Base-by-base conservation (phyloP, 177 flowering plant species). In the Vitis hybrid region DNA sequence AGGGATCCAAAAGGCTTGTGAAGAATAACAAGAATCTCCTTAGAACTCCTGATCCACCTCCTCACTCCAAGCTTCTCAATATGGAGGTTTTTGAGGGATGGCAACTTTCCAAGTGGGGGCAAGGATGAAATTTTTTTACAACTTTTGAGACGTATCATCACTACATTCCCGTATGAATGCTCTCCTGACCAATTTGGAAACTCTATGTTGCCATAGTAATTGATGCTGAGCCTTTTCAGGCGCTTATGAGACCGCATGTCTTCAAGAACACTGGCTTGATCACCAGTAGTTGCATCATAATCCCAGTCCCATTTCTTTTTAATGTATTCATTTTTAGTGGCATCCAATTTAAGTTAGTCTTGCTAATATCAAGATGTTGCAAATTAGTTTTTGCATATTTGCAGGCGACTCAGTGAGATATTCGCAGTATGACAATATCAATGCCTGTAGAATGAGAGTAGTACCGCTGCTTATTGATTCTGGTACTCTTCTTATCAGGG, bases 361-460 rank as follows among this genome's bases (percentile, higher is more conserved):
- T 16, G 12, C 31, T 49, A 55, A 52, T 56, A 10, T 62, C 51
- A 29, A 76, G 75, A 68, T 72, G 72, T 7, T 72, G 65, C 11
- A 76, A 45, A 56, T 60, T 72, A 26, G 29, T 26, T 26, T 26
- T 26, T 62, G 70, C 19, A 80, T n/a, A 5, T 68, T 55, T 2
- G 16, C 4, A 1, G 80, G 80, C 29, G 78, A 62, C 67, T 74
- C 53, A 2, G 2, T 49, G 51, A 84, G 75, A 15, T 2, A 5
- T 2, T 1, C 2, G 26, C 87, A 84, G 3, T 68, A 5, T 7
- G 13, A 2, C 45, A 84, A 49, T 13, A 66, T 10, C 56, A 85
- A 69, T 10, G 78, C 74, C 45, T 79, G 79, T 39, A 82, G 67
- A 65, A 82, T 74, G 64, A 70, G 64, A 3, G 82, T 62, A 85